Base-by-base conservation (phyloP, 2,329 filamentous ascomycete genomes). In the Sodiomyces alkalinus region DNA sequence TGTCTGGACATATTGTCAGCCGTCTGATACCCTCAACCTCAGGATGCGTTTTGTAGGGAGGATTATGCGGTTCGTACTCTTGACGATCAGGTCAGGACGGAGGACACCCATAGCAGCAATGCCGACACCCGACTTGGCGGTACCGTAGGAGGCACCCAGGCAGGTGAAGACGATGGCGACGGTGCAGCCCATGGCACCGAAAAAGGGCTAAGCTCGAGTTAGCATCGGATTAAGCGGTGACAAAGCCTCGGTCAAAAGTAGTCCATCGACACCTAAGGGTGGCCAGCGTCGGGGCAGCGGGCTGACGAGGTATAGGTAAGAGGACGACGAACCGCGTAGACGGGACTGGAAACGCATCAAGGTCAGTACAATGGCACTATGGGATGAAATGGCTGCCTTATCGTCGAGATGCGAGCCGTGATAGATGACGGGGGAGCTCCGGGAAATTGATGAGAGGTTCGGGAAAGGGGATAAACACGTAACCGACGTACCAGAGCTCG, bases 101-200 rank as follows among this genome's bases (percentile, higher is more conserved):
- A 98, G 74, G 48, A 96, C 87, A 80, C 86, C 87, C 80, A 96
- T 94, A 46, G 86, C 82, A 44, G 83, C 83, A 53, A 98, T 93
- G 72, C 90, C 90, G 46, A 96, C 90, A 66, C 90, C 90, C 51
- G 90, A 92, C 74, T 98, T 98, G 55, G 90, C 90, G 45, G 90
- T 98, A 61, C 90, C 90, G 64, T 96, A 98, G 45, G 90, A 85
- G 51, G 90, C 90, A 56, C 90, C 85, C 47, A 93, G 77, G 62
- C 83, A 92, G 56, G 85, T 92, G 70, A 93, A 93, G 52, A 93
- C 81, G 52, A 93, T 93, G 59, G 85, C 83, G 74, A 80, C 48
- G 78, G 85, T 90, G 73, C 86, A 94, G 58, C 86, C 86, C 80
- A 94, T 90, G 56, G 83, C 85, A 64, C 86, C 85, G 52, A 94